Evolutionary conservation across 1,139 yeast species (phyloP).

Genomic region (Magnusiomyces suaveolens): DNA sequence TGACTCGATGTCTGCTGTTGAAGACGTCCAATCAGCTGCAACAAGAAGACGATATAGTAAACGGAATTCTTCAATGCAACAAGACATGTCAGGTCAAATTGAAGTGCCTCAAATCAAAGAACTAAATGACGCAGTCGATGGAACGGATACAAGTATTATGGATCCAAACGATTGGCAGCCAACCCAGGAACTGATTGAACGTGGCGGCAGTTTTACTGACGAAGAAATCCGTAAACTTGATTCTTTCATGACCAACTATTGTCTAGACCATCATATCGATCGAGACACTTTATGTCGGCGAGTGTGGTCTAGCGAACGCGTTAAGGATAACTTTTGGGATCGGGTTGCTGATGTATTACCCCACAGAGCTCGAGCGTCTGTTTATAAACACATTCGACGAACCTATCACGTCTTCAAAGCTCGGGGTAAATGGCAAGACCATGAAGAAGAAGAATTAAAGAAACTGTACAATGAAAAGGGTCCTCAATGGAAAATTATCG

Average conservation of each 20-base stretch:
- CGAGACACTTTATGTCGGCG: constrained; percentile 66
- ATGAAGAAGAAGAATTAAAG: constrained; percentile 62
- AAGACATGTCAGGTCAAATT: neutral
- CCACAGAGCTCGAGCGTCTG: constrained; percentile 73
- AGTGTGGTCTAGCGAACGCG: constrained; percentile 79
- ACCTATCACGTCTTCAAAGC: constrained; percentile 78
- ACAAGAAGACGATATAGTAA: neutral
- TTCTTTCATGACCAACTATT: constrained; percentile 59
- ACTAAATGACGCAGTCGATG: neutral
- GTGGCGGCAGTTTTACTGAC: constrained; percentile 44
- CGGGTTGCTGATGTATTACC: constrained; percentile 67
- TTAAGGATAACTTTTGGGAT: constrained; percentile 87
- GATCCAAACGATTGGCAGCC: neutral
- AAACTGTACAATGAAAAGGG: constrained; percentile 55
- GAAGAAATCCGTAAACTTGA: constrained; percentile 67
- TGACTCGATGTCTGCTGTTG: neutral
- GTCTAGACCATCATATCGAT: constrained; percentile 49
- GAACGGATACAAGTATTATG: neutral
- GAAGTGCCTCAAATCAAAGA: neutral
- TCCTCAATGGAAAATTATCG: constrained; percentile 81
- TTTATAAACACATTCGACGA: constrained; percentile 85
- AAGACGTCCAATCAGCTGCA: neutral
- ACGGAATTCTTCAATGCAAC: neutral
- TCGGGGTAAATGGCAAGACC: constrained; percentile 80
- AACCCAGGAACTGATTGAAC: neutral